phyloP scores from a whole-genome alignment of 2,329 filamentous ascomycete species.

The Ilyonectria sp. region DNA sequence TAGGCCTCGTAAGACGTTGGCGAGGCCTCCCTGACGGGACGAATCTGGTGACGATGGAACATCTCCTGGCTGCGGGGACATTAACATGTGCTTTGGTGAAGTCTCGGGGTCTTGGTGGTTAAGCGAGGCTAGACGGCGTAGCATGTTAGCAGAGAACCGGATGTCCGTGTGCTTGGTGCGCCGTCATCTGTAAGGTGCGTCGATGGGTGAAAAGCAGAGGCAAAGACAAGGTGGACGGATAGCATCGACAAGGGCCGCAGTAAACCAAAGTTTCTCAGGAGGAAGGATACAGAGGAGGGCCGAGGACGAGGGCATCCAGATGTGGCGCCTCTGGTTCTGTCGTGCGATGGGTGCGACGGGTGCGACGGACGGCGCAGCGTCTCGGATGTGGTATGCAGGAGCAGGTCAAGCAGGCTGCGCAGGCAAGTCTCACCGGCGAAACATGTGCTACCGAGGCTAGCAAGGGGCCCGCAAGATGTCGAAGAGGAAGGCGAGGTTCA shows the following conservation, averaged over 20 bases:
- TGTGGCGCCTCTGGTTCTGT: slow-evolving; percentile 25
- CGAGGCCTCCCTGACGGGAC: slow-evolving; percentile 69
- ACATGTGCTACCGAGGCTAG: slow-evolving; percentile 48
- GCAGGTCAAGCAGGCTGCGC: slow-evolving; percentile 39
- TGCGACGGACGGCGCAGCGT: slow-evolving; percentile 31
- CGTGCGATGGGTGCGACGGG: slow-evolving; percentile 28
- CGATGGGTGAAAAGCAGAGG: slow-evolving; percentile 35
- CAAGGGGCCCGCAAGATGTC: slow-evolving; percentile 35
- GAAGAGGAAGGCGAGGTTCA: slow-evolving; percentile 5
- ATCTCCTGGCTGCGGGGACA: slow-evolving; percentile 68
- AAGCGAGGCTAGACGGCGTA: slow-evolving; percentile 49
- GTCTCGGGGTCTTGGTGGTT: slow-evolving; percentile 43
- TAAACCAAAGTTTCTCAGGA: slow-evolving; percentile 18
- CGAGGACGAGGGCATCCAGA: slow-evolving; percentile 28
- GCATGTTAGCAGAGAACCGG: slow-evolving; percentile 49
- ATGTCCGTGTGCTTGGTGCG: slow-evolving; percentile 39
- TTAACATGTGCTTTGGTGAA: slow-evolving; percentile 69
- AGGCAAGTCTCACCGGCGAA: slow-evolving; percentile 50
- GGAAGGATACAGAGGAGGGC: slow-evolving; percentile 24
- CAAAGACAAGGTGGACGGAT: slow-evolving; percentile 28
- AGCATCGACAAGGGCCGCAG: slow-evolving; percentile 29
- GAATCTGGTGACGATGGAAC: slow-evolving; percentile 69
- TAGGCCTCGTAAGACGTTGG: slow-evolving; percentile 75
- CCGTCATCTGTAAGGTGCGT: slow-evolving; percentile 46
- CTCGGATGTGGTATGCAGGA: slow-evolving; percentile 39